Conservation (phyloP, 1,284 basidiomycete species). For the Boletellus deceptivus region DNA sequence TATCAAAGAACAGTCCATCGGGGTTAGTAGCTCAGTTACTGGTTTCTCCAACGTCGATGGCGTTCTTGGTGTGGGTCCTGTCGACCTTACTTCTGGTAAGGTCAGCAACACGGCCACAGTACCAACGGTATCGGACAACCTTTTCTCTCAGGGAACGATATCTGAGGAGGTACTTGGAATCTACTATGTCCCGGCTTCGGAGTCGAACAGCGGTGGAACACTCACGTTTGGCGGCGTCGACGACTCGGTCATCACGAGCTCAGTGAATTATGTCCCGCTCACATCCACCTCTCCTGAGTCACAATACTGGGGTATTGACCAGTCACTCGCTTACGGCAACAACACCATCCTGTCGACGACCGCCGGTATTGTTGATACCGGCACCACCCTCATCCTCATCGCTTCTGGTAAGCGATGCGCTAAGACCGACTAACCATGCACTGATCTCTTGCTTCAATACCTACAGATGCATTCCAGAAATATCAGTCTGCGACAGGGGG, state of each 20-base stretch:
- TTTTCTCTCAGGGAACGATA: conserved; percentile 44
- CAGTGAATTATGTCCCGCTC: background rate
- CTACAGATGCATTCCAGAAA: background rate
- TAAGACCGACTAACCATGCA: background rate
- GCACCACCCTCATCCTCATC: background rate
- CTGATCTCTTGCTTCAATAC: background rate
- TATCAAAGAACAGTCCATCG: conserved; percentile 50
- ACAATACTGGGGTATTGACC: conserved; percentile 53
- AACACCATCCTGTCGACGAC: conserved; percentile 37
- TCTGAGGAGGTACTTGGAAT: conserved; percentile 45
- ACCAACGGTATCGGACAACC: conserved; percentile 44
- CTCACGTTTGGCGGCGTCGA: conserved; percentile 50
- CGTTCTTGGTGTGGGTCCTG: conserved; percentile 56
- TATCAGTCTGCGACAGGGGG: conserved; percentile 1
- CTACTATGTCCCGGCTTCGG: conserved; percentile 46
- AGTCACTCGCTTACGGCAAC: conserved; percentile 44
- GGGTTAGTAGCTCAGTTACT: conserved; percentile 40
- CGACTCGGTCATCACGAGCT: conserved; percentile 28
- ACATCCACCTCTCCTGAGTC: conserved; percentile 41
- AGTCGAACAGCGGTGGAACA: conserved; percentile 20
- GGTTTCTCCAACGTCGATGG: conserved; percentile 50
- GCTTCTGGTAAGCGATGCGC: background rate
- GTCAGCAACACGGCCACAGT: conserved; percentile 25
- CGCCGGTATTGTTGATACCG: conserved; percentile 16
- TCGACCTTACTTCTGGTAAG: conserved; percentile 45